A percentile compares a stretch with the other conserved stretches of the same genome.
These are phyloP conservation scores for Suillus weaverae DNA, from an alignment of 768 basidiomycete species.

Conservation along the genomic window DNA sequence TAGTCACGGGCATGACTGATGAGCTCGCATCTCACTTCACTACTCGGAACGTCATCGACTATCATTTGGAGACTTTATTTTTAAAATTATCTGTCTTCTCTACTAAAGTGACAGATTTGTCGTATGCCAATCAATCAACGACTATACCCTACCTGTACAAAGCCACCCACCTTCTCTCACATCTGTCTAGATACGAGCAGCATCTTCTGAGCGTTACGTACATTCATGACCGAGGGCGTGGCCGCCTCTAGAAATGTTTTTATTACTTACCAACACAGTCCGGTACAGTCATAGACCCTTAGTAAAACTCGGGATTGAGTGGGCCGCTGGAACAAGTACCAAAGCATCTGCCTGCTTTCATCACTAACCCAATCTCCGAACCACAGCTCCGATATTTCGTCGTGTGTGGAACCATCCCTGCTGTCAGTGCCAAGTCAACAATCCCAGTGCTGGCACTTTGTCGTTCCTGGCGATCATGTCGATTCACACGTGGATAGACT, in stretches of 20 bases:
- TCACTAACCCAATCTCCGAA: background rate
- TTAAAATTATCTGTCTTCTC: background rate
- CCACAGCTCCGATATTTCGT: background rate
- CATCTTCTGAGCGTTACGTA: background rate
- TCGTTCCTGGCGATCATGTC: conserved; percentile 4
- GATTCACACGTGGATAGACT: background rate
- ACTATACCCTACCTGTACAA: background rate
- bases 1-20: background rate
- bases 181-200: background rate
- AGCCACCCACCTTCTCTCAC: background rate
- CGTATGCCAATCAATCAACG: background rate
- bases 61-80: background rate
- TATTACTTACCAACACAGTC: background rate
- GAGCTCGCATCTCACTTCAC: conserved; percentile 1
- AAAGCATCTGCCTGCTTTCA: background rate
- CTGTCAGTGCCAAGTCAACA: background rate
- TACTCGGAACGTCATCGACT: background rate
- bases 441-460: conserved; percentile 2
- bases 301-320: background rate
- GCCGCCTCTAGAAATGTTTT: background rate
- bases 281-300: background rate
- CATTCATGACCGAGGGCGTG: background rate
- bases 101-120: background rate
- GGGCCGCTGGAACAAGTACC: background rate
- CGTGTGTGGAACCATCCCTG: background rate